These are phyloP conservation scores for Clohesyomyces aquaticus DNA, from an alignment of 495 filamentous ascomycete genomes.

Conservation along the genomic window DNA sequence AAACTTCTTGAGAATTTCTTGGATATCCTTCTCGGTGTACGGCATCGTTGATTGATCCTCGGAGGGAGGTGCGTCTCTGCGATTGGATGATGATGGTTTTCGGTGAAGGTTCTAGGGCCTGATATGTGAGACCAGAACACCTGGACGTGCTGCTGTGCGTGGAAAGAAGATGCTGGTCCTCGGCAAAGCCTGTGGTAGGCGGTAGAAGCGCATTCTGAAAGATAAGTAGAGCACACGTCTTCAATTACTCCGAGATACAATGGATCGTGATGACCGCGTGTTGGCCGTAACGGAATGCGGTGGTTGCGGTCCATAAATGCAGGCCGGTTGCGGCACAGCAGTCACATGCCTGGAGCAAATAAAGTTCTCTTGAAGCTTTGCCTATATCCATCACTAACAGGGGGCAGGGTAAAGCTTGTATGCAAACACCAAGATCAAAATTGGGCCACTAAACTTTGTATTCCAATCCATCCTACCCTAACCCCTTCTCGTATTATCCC, in stretches of 20 bases:
- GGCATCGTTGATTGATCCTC: not conserved
- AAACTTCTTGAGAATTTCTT: not conserved
- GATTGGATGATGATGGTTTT: conserved; percentile 10
- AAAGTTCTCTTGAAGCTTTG: too few relatives aligned
- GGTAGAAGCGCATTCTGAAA: not conserved
- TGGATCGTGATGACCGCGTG: not conserved
- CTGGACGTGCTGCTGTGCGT: conserved; percentile 5
- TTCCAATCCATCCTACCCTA: too few relatives aligned
- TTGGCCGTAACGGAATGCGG: too few relatives aligned
- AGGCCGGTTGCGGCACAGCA: too few relatives aligned
- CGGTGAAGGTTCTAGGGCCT: conserved; percentile 6
- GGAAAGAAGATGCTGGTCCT: not conserved
- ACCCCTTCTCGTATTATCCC: conserved; percentile 28
- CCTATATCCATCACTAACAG: too few relatives aligned
- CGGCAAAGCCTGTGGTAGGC: not conserved
- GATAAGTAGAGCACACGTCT: not conserved
- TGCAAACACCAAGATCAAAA: too few relatives aligned
- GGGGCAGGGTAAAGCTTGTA: too few relatives aligned
- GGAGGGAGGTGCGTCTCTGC: not conserved
- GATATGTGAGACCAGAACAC: not conserved
- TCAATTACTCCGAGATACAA: not conserved
- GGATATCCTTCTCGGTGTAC: conserved; percentile 3
- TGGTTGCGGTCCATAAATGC: too few relatives aligned
- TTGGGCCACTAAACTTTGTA: too few relatives aligned
- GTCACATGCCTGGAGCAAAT: too few relatives aligned